These are phyloP conservation scores for Erodium moschatum DNA, from an alignment of 441 rosid species.

Conservation along the genomic window DNA sequence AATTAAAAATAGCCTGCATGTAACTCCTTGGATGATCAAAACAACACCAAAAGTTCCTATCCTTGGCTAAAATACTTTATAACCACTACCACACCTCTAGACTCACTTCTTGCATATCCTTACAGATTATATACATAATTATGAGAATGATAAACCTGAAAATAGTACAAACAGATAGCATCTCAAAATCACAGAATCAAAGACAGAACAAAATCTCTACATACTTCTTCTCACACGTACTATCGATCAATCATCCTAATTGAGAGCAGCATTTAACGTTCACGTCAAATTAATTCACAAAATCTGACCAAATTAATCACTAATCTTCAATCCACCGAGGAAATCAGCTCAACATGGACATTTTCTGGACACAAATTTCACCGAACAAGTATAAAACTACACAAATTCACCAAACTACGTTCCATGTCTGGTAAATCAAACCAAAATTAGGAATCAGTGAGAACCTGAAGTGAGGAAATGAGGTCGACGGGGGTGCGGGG, in stretches of 20 bases:
- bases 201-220: neutral
- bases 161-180: neutral
- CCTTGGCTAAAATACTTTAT: neutral
- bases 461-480: slow-evolving; percentile 7
- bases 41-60: slow-evolving; percentile 1
- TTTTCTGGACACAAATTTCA: neutral
- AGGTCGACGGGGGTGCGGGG: neutral
- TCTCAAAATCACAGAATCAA: neutral
- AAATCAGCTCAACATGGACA: neutral
- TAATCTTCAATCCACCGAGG: slow-evolving; percentile 1
- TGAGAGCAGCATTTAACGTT: neutral
- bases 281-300: neutral
- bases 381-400: neutral
- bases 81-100: neutral
- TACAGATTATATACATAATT: neutral
- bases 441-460: neutral
- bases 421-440: neutral
- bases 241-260: neutral
- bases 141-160: neutral
- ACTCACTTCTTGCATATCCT: neutral
- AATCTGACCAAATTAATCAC: too few species aligned
- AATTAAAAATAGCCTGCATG: neutral
- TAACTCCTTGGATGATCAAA: neutral
- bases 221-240: neutral
- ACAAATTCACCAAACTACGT: neutral